Percentiles rank a stretch among this genome's conserved stretches.
phyloP scores from a whole-genome alignment of 768 basidiomycete species.

The Coprinopsis sp. region DNA sequence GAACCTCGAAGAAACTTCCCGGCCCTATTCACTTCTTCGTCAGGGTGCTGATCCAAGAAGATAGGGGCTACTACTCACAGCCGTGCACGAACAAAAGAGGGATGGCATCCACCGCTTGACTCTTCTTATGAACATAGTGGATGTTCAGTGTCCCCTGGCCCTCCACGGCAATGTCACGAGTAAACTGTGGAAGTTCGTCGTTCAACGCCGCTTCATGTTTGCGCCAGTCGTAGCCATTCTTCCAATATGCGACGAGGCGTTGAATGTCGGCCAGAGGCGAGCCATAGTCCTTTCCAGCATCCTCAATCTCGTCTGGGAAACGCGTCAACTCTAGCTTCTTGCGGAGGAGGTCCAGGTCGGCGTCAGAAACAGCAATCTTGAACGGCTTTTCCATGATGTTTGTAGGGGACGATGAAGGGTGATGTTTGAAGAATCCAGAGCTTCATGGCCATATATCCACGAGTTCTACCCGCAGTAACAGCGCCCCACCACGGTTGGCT shows the following conservation, averaged over 20 bases:
- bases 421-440: not conserved
- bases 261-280: conserved; percentile 43
- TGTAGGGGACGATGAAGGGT: conserved; percentile 1
- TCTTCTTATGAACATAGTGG: conserved; percentile 57
- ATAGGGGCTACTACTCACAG: conserved; percentile 28
- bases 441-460: not conserved
- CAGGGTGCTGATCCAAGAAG: no score
- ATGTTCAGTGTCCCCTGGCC: conserved; percentile 43
- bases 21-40: conserved; percentile 35
- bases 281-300: conserved; percentile 36
- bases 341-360: conserved; percentile 28
- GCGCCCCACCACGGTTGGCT: no score
- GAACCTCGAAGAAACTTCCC: conserved; percentile 46
- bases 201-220: conserved; percentile 48
- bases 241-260: conserved; percentile 27
- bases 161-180: conserved; percentile 46
- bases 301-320: conserved; percentile 42
- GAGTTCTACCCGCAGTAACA: not conserved
- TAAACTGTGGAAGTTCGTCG: conserved; percentile 50
- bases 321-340: conserved; percentile 35
- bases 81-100: conserved; percentile 47
- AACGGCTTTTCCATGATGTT: conserved; percentile 28
- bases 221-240: conserved; percentile 48
- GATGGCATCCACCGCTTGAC: conserved; percentile 39
- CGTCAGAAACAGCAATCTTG: conserved; percentile 33